These are phyloP conservation scores for Boletus speciosus DNA, from an alignment of 768 basidiomycete genomes.

Conservation along the genomic window DNA sequence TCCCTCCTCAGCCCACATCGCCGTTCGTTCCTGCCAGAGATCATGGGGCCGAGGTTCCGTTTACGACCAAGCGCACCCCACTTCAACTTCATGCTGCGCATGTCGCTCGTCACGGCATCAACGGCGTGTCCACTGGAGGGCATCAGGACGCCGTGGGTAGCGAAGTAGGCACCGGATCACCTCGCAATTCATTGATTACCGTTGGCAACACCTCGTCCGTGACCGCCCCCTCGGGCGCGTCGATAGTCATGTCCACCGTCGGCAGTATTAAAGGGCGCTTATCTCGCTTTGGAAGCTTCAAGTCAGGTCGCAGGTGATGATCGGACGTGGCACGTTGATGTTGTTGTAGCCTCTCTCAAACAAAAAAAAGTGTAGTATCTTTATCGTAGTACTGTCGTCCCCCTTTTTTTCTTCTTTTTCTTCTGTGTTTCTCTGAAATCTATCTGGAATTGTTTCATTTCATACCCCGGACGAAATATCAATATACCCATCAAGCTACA, in stretches of 20 bases:
- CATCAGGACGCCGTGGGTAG: constrained; percentile 46
- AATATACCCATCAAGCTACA: constrained; percentile 18
- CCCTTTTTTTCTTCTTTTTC: not conserved
- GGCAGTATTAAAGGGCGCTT: constrained; percentile 71
- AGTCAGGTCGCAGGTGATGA: constrained; percentile 38
- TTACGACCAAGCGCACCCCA: constrained; percentile 58
- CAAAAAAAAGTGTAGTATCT: constrained; percentile 3
- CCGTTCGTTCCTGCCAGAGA: constrained; percentile 31
- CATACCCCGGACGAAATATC: constrained; percentile 20
- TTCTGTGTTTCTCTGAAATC: not conserved
- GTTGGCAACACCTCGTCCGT: constrained; percentile 49
- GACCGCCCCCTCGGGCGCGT: constrained; percentile 45
- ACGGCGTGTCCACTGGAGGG: constrained; percentile 75
- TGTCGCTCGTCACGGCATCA: constrained; percentile 78
- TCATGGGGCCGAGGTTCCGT: constrained; percentile 1
- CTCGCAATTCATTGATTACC: constrained; percentile 73
- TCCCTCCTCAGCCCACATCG: constrained; percentile 45
- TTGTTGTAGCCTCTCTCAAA: not conserved
- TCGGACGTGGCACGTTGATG: not conserved
- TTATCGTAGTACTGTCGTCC: not conserved
- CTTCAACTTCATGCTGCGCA: constrained; percentile 79
- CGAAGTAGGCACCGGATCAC: constrained; percentile 49
- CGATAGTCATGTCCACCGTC: constrained; percentile 60
- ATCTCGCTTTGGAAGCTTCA: constrained; percentile 73
- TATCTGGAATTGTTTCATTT: constrained; percentile 7